phyloP scores from a whole-genome alignment of 805 yeast genomes.

The Candida broadrunensis region DNA sequence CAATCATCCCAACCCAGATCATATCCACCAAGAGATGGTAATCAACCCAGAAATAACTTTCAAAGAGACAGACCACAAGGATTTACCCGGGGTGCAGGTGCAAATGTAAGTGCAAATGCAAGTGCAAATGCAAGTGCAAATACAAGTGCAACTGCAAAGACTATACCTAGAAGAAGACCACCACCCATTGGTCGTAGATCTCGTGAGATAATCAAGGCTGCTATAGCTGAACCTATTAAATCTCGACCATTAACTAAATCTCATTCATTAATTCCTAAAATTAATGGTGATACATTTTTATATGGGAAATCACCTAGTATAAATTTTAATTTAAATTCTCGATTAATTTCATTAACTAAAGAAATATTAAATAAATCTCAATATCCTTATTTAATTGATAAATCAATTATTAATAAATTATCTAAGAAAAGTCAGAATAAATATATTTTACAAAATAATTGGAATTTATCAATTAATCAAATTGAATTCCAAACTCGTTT shows the following conservation, averaged over 20 bases:
- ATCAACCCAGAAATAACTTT: not conserved
- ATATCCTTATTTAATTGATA: conserved; percentile 33
- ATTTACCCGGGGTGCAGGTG: not conserved
- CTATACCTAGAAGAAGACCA: not conserved
- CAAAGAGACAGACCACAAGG: not conserved
- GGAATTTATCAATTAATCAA: conserved; percentile 19
- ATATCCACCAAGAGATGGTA: conserved; percentile 2
- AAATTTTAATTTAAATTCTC: conserved; percentile 22
- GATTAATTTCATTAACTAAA: conserved; percentile 41
- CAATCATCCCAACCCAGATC: not conserved
- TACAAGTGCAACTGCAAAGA: not conserved
- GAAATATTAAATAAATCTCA: conserved; percentile 34
- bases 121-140: not conserved
- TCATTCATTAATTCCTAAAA: conserved; percentile 3
- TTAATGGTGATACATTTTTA: conserved; percentile 24
- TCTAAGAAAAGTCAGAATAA: conserved; percentile 16
- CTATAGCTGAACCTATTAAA: conserved; percentile 5
- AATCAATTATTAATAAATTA: conserved; percentile 24
- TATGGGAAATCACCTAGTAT: conserved; percentile 35
- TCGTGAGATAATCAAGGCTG: not conserved
- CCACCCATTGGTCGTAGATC: not conserved
- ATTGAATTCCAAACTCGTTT: conserved; percentile 21
- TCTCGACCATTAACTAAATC: conserved; percentile 3
- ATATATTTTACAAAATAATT: conserved; percentile 31
- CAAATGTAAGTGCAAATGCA: not conserved